These are phyloP conservation scores for Pterulicium gracile DNA, from an alignment of 1,284 basidiomycete species.

Conservation along the genomic window DNA sequence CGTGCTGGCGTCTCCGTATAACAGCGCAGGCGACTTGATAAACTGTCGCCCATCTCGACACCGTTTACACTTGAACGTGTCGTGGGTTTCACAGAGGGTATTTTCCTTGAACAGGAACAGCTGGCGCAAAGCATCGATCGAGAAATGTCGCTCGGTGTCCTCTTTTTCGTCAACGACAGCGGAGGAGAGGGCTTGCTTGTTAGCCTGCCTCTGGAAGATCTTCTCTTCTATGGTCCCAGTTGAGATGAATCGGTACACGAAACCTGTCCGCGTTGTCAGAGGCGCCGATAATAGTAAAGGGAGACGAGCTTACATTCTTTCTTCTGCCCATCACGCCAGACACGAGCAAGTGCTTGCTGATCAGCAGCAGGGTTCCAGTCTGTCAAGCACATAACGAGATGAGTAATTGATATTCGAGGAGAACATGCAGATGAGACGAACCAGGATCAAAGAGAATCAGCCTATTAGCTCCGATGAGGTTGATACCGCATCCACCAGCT, in stretches of 20 bases:
- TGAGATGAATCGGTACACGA: conserved; percentile 96
- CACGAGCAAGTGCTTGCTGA: conserved; percentile 95
- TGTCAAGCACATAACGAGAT: no score
- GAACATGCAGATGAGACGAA: conserved; percentile 21
- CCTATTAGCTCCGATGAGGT: conserved; percentile 94
- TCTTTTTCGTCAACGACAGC: conserved; percentile 97
- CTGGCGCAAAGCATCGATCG: conserved; percentile 80
- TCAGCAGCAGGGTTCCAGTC: conserved; percentile 99
- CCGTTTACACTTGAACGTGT: conserved; percentile 95
- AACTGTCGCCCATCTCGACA: conserved; percentile 85
- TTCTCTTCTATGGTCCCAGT: conserved; percentile 99
- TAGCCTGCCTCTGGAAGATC: conserved; percentile 93
- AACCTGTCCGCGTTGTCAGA: conserved; percentile 41
- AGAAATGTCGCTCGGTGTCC: conserved; percentile 94
- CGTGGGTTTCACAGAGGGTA: conserved; percentile 90
- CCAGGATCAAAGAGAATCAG: conserved; percentile 94
- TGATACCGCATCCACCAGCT: conserved; percentile 97
- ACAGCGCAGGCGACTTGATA: conserved; percentile 73
- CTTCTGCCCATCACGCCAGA: conserved; percentile 99
- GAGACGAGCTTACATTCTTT: conserved; percentile 73
- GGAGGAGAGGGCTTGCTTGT: conserved; percentile 94
- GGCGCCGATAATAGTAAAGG: neutral
- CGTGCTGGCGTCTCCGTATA: conserved; percentile 98
- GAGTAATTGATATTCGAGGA: conserved; percentile 3
- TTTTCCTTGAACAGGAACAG: conserved; percentile 88